Evolutionary conservation across 192 early-diverging fungal genomes (phyloP), one percentile per base, ranked within the genome.

Genomic region (Funneliformis mosseae): DNA sequence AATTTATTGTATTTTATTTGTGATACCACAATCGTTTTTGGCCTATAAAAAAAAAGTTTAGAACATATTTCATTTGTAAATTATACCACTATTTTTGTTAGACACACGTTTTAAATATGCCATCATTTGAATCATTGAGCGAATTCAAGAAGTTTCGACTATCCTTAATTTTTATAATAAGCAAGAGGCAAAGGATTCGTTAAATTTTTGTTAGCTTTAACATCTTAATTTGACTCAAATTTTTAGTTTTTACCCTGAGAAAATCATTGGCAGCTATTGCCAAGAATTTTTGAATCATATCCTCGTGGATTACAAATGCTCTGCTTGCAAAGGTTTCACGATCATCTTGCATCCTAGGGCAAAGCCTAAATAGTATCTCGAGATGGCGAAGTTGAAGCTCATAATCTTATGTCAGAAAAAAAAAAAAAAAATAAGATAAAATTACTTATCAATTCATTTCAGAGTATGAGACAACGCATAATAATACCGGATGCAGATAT

Each of bases 381-480:
- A 76, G 39, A 23, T 76, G 74, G 4, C 74, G 28, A 42, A 76
- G 50, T 76, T 76, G 74, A 42, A 76, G 74, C 39, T 76, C 74
- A 12, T 76, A 76, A 62, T 76, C 74, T 76, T 18, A 59, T 28
- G 3, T 28, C 23, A 5, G 28, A 6, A 39, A 12, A 21, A 63
- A 62, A 23, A 61, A 33, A 12, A 39, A 3, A 41, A 11, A 28
- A 16, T 21, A 62, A 60, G 21, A 43, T 63, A 8, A 23, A 21
- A n/a, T 38, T 59, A 28, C 12, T 33, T n/a, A 14, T 59, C 9
- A 73, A 50, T 43, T 27, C 25, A 50, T 5, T 25, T 27, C 48
- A 48, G 10, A 45, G 11, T 4, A 39, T 27, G 4, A 3, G 61
- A 42, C 5, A 28, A 9, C 28, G 39, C 8, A 39, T 60, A 8